Percentiles rank a stretch among this genome's conserved stretches.
Evolutionary conservation across 2,329 filamentous ascomycete genomes (phyloP).

Genomic region (Botrytis byssoidea): DNA sequence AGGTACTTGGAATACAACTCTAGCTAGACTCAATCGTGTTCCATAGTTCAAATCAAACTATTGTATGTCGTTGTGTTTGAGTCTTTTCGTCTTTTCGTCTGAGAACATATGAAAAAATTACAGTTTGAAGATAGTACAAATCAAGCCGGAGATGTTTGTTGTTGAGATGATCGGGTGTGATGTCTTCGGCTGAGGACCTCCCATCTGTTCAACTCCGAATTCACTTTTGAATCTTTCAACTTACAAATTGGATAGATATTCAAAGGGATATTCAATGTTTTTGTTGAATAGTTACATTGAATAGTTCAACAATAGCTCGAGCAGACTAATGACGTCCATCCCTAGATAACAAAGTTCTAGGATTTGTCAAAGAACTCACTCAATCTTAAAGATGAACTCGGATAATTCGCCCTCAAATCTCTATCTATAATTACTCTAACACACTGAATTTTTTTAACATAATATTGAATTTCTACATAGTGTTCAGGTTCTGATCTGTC

Average conservation of each 20-base stretch:
- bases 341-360: neutral
- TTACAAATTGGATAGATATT: neutral
- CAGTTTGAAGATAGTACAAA: neutral
- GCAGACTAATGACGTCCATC: neutral
- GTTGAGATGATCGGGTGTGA: neutral
- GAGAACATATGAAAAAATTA: fast-evolving
- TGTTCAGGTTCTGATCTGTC: neutral
- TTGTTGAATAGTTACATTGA: neutral
- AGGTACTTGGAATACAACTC: neutral
- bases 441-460: neutral
- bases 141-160: neutral
- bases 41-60: neutral
- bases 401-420: fast-evolving
- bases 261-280: neutral
- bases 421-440: neutral
- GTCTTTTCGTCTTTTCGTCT: neutral
- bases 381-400: neutral
- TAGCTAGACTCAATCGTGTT: neutral
- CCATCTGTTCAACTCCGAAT: neutral
- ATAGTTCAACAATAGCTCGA: neutral
- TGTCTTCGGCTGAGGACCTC: neutral
- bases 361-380: neutral
- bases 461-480: neutral
- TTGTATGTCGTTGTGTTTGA: neutral
- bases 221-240: neutral